These are phyloP conservation scores for Phymatotrichopsis omnivora DNA, from an alignment of 2,329 filamentous ascomycete species.

Conservation along the genomic window DNA sequence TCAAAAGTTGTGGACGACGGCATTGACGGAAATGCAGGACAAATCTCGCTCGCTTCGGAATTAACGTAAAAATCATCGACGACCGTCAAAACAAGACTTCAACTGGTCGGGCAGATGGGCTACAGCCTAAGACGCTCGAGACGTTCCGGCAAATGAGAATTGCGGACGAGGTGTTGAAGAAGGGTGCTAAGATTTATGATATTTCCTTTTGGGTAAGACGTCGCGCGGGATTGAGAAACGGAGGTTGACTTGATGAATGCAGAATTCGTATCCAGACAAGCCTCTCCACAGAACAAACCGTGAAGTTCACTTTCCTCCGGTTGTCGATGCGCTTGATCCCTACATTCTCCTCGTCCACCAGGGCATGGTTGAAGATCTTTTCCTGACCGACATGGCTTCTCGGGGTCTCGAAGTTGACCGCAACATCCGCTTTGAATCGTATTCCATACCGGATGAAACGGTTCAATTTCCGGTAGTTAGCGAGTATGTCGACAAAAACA, in stretches of 20 bases:
- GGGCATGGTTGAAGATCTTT: constrained; percentile 62
- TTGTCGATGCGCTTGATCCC: constrained; percentile 45
- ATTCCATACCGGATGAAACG: constrained; percentile 42
- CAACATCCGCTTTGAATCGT: constrained; percentile 50
- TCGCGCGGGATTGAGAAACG: too few species aligned
- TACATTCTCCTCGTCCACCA: constrained; percentile 54
- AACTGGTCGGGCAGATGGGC: constrained; percentile 58
- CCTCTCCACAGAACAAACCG: constrained; percentile 52
- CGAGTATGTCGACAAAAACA: constrained; percentile 37
- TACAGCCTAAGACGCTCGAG: constrained; percentile 70
- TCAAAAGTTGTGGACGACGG: constrained; percentile 17
- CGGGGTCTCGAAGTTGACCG: constrained; percentile 54
- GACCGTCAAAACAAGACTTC: constrained; percentile 58
- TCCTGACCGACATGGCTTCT: constrained; percentile 58
- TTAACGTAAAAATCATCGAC: constrained; percentile 56
- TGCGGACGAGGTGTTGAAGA: constrained; percentile 56
- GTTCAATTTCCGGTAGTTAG: constrained; percentile 33
- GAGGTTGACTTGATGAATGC: too few species aligned
- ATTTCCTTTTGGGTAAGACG: constrained; percentile 71
- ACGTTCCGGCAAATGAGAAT: constrained; percentile 63
- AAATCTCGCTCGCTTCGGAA: constrained; percentile 54
- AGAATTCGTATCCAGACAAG: constrained; percentile 43
- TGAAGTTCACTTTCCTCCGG: constrained; percentile 57
- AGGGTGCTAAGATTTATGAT: constrained; percentile 61
- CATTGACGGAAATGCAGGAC: constrained; percentile 37